These are phyloP conservation scores for Heracleum sosnowskyi DNA, from an alignment of 129 eudicot genomes.

Conservation along the genomic window DNA sequence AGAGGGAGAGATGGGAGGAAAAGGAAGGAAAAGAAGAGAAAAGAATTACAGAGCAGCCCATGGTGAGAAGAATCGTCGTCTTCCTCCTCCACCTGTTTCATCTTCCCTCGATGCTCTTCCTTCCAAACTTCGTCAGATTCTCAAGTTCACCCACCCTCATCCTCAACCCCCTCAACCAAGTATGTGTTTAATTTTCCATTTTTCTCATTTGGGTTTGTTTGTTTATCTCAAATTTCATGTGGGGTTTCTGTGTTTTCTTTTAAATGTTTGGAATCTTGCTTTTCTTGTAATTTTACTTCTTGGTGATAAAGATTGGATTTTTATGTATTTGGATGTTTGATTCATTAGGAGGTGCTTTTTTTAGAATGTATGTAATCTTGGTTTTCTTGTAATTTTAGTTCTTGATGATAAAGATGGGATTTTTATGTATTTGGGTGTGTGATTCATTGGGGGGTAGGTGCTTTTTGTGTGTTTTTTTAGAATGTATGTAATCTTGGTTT, in stretches of 20 bases:
- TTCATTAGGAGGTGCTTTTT: too few relatives aligned
- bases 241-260: background rate
- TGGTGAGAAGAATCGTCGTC: slow-evolving; percentile 58
- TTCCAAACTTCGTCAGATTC: slow-evolving; percentile 70
- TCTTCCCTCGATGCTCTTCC: slow-evolving; percentile 79
- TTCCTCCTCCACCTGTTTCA: slow-evolving; percentile 81
- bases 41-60: slow-evolving; percentile 89
- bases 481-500: too few relatives aligned
- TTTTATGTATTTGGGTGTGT: too few relatives aligned
- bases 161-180: slow-evolving; percentile 4
- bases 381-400: background rate
- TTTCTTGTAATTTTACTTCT: background rate
- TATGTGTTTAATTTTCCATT: background rate
- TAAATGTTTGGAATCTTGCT: background rate
- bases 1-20: slow-evolving; percentile 60
- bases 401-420: background rate
- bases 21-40: slow-evolving; percentile 81
- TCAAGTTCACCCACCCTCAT: slow-evolving; percentile 26
- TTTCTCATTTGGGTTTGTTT: background rate
- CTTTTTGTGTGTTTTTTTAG: background rate
- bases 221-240: background rate
- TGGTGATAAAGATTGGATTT: background rate
- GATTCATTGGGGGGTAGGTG: too few relatives aligned
- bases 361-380: background rate
- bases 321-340: background rate